Evolutionary conservation across 495 filamentous ascomycete species (phyloP), one percentile per base, ranked within the genome.

Genomic region (Penicillium maclennaniae): DNA sequence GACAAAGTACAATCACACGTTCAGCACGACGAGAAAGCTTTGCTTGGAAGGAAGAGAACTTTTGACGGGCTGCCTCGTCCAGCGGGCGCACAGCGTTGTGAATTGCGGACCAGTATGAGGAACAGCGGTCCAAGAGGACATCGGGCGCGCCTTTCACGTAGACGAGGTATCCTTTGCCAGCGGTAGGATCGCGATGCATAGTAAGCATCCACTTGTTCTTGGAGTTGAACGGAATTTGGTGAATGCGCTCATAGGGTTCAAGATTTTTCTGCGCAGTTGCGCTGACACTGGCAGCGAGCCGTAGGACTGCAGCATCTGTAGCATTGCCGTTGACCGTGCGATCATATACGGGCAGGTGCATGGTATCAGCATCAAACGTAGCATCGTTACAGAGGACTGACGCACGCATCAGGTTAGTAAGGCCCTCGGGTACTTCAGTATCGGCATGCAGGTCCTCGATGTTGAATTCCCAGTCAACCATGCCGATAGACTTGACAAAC

Each of bases 151-250:
- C 79, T 58, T 82, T 82, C 61, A 81, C 67, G 36, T 66, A 69
- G 26, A 69, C 28, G 43, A 69, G 59, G 25, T 62, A 67, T 19
- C 47, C 62, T 15, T 51, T 48, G 17, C 42, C 25, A 7, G 21
- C 12, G 25, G 23, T 38, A 0, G 61, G 63, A 16, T 61, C 54
- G 21, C 49, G 51, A 31, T 71, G 66, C 47, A 71, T 47, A 6
- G 66, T 73, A 10, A 71, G 55, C 71, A 74, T 74, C 69, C 70
- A 90, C 61, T 89, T 91, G 62, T 88, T 89, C 71, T 88, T 88
- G 60, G 81, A 85, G 63, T 89, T 91, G 70, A 91, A 90, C 0
- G 82, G 82, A 7, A 89, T 69, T 54, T 88, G 79, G 64, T 82
- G 87, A 7, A 81, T 74, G 37, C 79, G 82, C 40, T 78, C 75